Evolutionary conservation across 305 asterid species (phyloP).

Genomic region (Ilex paraguariensis): DNA sequence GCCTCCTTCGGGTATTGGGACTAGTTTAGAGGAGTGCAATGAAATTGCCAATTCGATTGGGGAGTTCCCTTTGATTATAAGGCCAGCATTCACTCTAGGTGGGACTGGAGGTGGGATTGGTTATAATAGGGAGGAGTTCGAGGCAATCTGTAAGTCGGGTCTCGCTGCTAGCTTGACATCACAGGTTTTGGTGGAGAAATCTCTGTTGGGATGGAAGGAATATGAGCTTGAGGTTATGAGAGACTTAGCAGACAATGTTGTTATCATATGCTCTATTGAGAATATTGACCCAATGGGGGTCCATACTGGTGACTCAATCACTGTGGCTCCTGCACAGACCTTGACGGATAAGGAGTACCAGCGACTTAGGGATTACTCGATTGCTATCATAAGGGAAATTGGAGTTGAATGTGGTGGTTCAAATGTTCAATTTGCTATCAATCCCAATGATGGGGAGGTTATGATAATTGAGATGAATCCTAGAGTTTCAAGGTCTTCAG

Average conservation of each 20-base stretch:
- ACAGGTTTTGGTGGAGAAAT: constrained; percentile 94
- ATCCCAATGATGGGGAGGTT: constrained; percentile 91
- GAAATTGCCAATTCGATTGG: constrained; percentile 77
- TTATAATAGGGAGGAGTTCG: constrained; percentile 86
- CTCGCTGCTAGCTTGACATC: constrained; percentile 91
- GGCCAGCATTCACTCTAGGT: constrained; percentile 92
- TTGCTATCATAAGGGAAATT: constrained; percentile 95
- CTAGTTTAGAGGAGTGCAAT: constrained; percentile 78
- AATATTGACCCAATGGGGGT: constrained; percentile 98
- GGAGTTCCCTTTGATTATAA: constrained; percentile 86
- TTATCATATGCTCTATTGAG: constrained; percentile 95
- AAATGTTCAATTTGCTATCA: constrained; percentile 94
- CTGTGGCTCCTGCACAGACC: constrained; percentile 98
- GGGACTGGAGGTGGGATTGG: constrained; percentile 99
- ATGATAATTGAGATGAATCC: constrained; percentile 99
- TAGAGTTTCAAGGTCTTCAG: constrained; percentile 93
- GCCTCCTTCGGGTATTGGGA: constrained; percentile 94
- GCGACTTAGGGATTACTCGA: constrained; percentile 87
- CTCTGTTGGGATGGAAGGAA: constrained; percentile 96
- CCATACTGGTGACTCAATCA: constrained; percentile 94
- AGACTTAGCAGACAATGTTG: constrained; percentile 96
- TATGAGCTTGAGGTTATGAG: constrained; percentile 98
- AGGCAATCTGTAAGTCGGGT: constrained; percentile 91
- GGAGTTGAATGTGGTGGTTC: constrained; percentile 99
- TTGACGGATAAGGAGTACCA: constrained; percentile 97